Evolutionary conservation across 2,329 filamentous ascomycete genomes (phyloP), one percentile per base, ranked within the genome.

Genomic region (Fusarium sororula): DNA sequence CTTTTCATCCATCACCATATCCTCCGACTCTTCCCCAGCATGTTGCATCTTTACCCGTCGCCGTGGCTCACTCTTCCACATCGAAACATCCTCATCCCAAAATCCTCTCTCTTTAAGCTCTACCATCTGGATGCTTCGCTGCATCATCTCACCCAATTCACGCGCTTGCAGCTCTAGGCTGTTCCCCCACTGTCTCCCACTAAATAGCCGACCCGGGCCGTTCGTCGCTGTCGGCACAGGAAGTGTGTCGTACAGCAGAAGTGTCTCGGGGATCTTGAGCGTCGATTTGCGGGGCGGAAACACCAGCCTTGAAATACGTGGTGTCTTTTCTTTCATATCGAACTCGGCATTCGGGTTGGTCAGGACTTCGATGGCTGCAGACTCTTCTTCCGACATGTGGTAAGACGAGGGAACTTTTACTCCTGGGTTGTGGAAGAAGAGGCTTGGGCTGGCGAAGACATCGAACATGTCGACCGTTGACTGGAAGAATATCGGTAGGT

Each of bases 371-470:
- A 80, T 64, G 38, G 76, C 75, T 26, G 62, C 61, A 2, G 77
- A 68, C 44, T 82, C 75, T 17, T 80, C 75, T 9, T 76, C 78
- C 5, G 82, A 81, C 48, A 79, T 75, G 65, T 79, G 73, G 70
- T 90, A 89, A 5, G 83, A 82, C 4, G 80, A 80, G 1, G 88
- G 87, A 0, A 86, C 81, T 2, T 81, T 73, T 10, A 89, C 66
- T 0, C 86, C 87, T 0, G 89, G 80, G 1, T 84, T 87, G 57
- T 88, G 87, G 74, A 92, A 91, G 75, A 91, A 87, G 3, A 91
- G 82, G 58, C 84, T 83, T 1, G 90, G 85, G 66, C 88, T 90
- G 10, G 85, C 88, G 78, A 91, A 92, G 1, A 87, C 80, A 73
- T 92, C 90, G 69, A 92, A 91, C 37, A 90, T 79, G 66, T 87